Percentiles rank a stretch among this genome's conserved stretches.
These are phyloP conservation scores for Magnolia kwangsiensis DNA, from an alignment of 164 flowering plant species.

Conservation along the genomic window DNA sequence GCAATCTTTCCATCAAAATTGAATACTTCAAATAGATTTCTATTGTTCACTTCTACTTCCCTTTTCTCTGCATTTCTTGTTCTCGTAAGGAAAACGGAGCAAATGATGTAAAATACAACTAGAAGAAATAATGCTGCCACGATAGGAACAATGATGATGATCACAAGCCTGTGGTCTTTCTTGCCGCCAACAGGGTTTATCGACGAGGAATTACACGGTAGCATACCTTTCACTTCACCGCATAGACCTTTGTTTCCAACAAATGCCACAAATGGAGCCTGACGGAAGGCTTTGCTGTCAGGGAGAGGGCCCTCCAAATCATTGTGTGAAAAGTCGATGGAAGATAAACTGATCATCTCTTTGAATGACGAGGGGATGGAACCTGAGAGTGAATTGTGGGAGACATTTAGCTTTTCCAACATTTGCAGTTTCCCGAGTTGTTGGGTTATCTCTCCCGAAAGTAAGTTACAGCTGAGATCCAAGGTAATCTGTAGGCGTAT, in stretches of 20 bases:
- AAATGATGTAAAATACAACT: neutral
- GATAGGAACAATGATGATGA: conserved; percentile 2
- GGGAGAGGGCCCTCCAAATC: conserved; percentile 14
- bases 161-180: neutral
- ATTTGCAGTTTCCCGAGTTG: conserved; percentile 1
- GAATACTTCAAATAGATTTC: conserved; percentile 6
- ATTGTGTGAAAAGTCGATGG: conserved; percentile 13
- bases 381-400: conserved; percentile 19
- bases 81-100: neutral
- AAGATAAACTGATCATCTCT: neutral
- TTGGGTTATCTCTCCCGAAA: neutral
- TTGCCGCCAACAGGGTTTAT: neutral
- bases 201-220: neutral
- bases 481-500: neutral
- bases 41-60: neutral
- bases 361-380: conserved; percentile 16
- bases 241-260: neutral
- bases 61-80: conserved; percentile 1
- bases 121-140: neutral
- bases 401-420: conserved; percentile 14
- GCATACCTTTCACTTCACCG: conserved; percentile 9
- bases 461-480: conserved; percentile 3
- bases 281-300: neutral
- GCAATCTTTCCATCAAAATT: conserved; percentile 3
- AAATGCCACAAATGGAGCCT: conserved; percentile 4